Evolutionary conservation across 139 green algal species (phyloP), one percentile per base, ranked within the genome.

Genomic region (Chlorella ohadii): DNA sequence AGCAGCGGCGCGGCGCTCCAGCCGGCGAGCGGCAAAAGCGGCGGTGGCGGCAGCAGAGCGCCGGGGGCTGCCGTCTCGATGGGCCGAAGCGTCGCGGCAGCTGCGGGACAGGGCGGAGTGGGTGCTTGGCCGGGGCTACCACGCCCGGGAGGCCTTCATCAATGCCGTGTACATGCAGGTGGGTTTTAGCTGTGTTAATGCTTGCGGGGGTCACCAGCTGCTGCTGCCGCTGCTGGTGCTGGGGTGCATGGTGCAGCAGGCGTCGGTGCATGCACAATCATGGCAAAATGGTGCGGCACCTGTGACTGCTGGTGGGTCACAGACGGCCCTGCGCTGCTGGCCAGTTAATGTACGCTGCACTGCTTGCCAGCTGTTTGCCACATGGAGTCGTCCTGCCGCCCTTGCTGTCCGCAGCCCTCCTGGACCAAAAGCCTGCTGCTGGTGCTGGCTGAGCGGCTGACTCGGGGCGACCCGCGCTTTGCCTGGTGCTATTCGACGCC

Each of bases 401-500:
- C 16, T 16, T 27, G 27, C 76, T 12, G 33, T 4, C 41, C 17
- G 81, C 67, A 85, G 61, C 78, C 86, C 13, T 63, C 79, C 70
- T 90, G 82, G 81, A 80, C 31, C 33, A 81, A 79, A n/a, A n/a
- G 68, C 34, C n/a, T 81, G 39, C 65, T 85, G 61, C 44, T 90
- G 56, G 13, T 90, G 51, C 71, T 85, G 55, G 80, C 81, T 11
- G 74, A 90, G 57, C 51, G 56, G 2, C 7, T 85, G 47, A 90
- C 82, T 7, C 75, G 86, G 3, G 64, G 86, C 7, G 86, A 90
- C 74, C 86, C 82, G 13, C 59, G 56, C 81, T 65, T 90, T 11
- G 73, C 86, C 12, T 90, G 86, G 86, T 90, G 86, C 65, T 90
- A 86, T 65, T 74, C 27, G 57, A 70, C 81, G 20, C 86, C 86